These are phyloP conservation scores for Euphrasia arctica DNA, from an alignment of 305 asterid species.

Conservation along the genomic window DNA sequence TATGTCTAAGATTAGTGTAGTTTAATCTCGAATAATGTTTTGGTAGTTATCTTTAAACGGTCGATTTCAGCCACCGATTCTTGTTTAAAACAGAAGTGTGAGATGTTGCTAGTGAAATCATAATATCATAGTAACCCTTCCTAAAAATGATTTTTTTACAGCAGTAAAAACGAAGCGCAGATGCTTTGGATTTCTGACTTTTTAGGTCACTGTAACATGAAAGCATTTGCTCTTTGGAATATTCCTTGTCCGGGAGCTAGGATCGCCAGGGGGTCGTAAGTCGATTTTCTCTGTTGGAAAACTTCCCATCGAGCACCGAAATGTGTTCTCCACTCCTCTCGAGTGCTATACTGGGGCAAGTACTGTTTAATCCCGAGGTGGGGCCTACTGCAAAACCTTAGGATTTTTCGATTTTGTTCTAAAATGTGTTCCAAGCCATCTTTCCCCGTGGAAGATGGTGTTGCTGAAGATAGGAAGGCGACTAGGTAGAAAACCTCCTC, in stretches of 20 bases:
- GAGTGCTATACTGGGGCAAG: slow-evolving; percentile 67
- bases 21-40: not conserved
- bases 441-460: slow-evolving; percentile 65
- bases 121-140: not conserved
- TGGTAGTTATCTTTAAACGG: slow-evolving; percentile 12
- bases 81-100: not conserved
- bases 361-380: slow-evolving; percentile 78
- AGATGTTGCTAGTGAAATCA: slow-evolving; percentile 1
- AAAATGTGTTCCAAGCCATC: slow-evolving; percentile 64
- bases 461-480: slow-evolving; percentile 73
- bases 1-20: not conserved
- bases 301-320: slow-evolving; percentile 77
- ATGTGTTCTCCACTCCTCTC: slow-evolving; percentile 84
- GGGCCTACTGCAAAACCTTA: slow-evolving; percentile 44
- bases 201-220: slow-evolving; percentile 23
- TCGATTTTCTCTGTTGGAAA: slow-evolving; percentile 58
- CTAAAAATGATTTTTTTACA: slow-evolving; percentile 13
- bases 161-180: slow-evolving; percentile 14
- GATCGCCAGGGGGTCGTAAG: slow-evolving; percentile 82
- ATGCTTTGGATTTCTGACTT: slow-evolving; percentile 4
- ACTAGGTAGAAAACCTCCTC: slow-evolving; percentile 80
- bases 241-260: slow-evolving; percentile 94
- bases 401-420: slow-evolving; percentile 54
- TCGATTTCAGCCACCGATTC: slow-evolving; percentile 19
- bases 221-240: slow-evolving; percentile 48